Base-by-base conservation (phyloP, 495 filamentous ascomycete genomes). In the Lasiosphaeria ovina region DNA sequence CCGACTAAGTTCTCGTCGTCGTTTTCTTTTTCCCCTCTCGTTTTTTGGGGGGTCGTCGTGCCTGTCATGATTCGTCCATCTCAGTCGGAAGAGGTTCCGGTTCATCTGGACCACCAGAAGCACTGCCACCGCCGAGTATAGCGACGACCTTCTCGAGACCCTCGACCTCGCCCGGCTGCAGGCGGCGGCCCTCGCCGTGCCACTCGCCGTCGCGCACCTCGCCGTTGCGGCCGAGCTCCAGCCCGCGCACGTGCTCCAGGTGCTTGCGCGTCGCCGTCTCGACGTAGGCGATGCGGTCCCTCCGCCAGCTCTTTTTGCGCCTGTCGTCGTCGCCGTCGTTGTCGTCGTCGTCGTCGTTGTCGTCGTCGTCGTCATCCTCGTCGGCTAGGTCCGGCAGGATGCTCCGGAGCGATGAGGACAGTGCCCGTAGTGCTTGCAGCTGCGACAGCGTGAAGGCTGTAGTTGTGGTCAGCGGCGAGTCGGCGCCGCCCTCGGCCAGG, bases 371-470 rank as follows among this genome's bases (percentile, higher is more conserved):
- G 14, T 65, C 67, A 10, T 77, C 75, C 14, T 70, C 64, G 0
- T 65, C 62, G 6, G 69, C 76, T 34, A 93, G 66, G 3, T 79
- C 76, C 2, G 81, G 76, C 68, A 87, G 65, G 61, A 86, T 81
- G 0, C 83, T 84, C 17, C 85, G 77, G 55, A 98, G 72, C 31
- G 83, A 76, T 3, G 79, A 76, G 0, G 91, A 79, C 4, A 92
- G 76, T 3, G 82, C 75, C 55, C 90, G 84, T 34, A 98, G 79
- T 0, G 88, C 84, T 10, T 89, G 89, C 10, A 97, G 79, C 72
- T 98, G 94, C 1, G 87, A 88, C 16, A 91, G 74, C 4, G 88
- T 85, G 69, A 97, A 97, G 3, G 83, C 84, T 0, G 92, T 86
- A 5, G 91, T 88, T 0, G 90, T 92, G 12, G 86, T 87, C 0